Conservation (phyloP, 768 basidiomycete genomes). For the Pleurotus eryngii region DNA sequence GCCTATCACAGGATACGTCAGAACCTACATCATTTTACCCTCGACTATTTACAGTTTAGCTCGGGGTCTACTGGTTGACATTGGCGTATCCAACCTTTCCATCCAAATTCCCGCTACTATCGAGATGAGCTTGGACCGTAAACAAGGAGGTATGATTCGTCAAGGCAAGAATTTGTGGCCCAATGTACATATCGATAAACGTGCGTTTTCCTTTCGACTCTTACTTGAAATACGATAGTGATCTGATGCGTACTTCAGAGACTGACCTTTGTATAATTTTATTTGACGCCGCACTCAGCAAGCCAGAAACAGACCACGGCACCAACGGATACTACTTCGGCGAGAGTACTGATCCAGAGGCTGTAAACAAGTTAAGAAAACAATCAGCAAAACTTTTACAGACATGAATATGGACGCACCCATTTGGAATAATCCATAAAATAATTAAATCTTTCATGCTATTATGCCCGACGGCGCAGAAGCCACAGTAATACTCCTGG, state of each 20-base stretch:
- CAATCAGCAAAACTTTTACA: no score
- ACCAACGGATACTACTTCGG: slow-evolving; percentile 54
- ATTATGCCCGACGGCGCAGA: slow-evolving; percentile 78
- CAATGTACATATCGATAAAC: slow-evolving; percentile 16
- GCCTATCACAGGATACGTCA: slow-evolving; percentile 40
- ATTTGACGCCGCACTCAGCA: slow-evolving; percentile 32
- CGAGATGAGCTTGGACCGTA: slow-evolving; percentile 15
- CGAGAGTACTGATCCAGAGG: no score
- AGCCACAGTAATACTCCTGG: slow-evolving; percentile 77
- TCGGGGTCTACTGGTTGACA: slow-evolving; percentile 40
- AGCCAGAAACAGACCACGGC: slow-evolving; percentile 35
- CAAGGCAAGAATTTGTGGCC: slow-evolving; percentile 23
- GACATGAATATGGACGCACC: slow-evolving; percentile 54
- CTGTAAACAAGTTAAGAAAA: no score
- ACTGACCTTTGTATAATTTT: slow-evolving; percentile 41
- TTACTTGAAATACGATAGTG: not conserved
- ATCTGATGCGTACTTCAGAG: slow-evolving; percentile 26
- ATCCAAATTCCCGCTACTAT: slow-evolving; percentile 23
- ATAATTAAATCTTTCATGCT: slow-evolving; percentile 41
- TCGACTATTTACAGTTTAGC: slow-evolving; percentile 61
- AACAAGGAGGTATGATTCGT: slow-evolving; percentile 18
- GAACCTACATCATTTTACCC: slow-evolving; percentile 48
- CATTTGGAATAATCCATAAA: slow-evolving; percentile 77
- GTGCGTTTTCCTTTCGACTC: slow-evolving; percentile 6
- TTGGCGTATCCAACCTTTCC: slow-evolving; percentile 38